phyloP scores from a whole-genome alignment of 148 eudicot species.

The Rheum nobile region DNA sequence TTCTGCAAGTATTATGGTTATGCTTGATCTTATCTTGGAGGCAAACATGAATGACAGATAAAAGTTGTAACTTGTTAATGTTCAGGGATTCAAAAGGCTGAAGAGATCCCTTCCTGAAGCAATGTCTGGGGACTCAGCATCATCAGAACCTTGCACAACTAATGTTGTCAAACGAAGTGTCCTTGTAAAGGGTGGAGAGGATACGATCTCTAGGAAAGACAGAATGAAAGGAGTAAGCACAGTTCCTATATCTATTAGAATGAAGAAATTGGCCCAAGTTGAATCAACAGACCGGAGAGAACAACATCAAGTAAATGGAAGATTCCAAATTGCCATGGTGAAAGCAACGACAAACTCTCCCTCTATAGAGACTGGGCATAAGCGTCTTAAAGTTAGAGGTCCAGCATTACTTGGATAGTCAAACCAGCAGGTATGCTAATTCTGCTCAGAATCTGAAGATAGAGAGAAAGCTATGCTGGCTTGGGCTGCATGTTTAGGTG shows the following conservation, averaged over 20 bases:
- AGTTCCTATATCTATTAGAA: conserved; percentile 33
- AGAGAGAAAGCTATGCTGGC: not conserved
- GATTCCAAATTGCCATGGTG: conserved; percentile 9
- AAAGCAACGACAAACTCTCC: conserved; percentile 10
- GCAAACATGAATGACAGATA: not conserved
- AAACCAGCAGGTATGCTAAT: not conserved
- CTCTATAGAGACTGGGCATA: conserved; percentile 38
- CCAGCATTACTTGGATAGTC: conserved; percentile 28
- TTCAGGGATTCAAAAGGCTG: conserved; percentile 58
- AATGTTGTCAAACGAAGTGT: not conserved
- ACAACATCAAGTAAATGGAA: conserved; percentile 4
- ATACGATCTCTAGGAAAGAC: conserved; percentile 5
- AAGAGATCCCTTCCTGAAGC: conserved; percentile 37
- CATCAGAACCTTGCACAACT: not conserved
- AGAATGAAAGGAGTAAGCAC: conserved; percentile 14
- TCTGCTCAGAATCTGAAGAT: not conserved
- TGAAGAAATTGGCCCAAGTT: conserved; percentile 31
- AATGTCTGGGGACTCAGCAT: conserved; percentile 9
- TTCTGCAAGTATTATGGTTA: not conserved
- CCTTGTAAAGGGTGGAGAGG: not conserved
- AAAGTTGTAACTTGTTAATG: not conserved
- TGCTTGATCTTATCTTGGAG: not conserved
- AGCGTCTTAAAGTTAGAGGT: conserved; percentile 66
- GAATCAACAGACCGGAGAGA: conserved; percentile 20
- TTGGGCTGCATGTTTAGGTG: not conserved